Base-by-base conservation (phyloP, 1,284 basidiomycete genomes). In the Trametes versicolor region DNA sequence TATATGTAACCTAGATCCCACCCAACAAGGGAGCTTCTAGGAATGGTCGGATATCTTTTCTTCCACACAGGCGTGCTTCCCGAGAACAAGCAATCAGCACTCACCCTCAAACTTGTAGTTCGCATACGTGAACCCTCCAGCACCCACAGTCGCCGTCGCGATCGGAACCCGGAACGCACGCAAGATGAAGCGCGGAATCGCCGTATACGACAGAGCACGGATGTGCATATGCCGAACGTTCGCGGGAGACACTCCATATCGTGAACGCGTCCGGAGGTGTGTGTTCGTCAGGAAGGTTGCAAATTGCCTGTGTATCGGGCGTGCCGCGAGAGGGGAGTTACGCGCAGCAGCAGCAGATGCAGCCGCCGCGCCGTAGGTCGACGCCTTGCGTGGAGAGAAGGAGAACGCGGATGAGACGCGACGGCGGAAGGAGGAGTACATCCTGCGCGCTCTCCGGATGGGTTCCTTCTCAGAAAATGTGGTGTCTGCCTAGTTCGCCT, bases 51-150 rank as follows among this genome's bases (percentile, higher is more conserved):
- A 3, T 32, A 3, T 32, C 29, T 32, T 32, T 32, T 32, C 29
- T 32, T 32, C 29, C 8, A 8, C 29, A 32, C 8, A 32, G 29
- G 29, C 29, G 29, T 32, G 29, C 29, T 32, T 32, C 29, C 4
- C 29, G 29, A 17, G 17, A 43, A 13, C 19, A n/a, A 19, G 41
- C 19, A 43, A n/a, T 7, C 41, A n/a, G 17, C 7, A 78, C 87
- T 70, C 66, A 94, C 95, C 94, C 82, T 98, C 95, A 72, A 96
- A 90, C 80, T 95, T 95, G 82, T 96, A 97, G 76, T 96, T 96
- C 19, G 94, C 95, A 78, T 97, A 97, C 7, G 93, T 93, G 62
- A 96, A 81, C 0, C 94, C 91, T n/a, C 96, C 95, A 1, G 92
- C 95, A 13, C 95, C 95, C 25, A 95, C 87, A 0, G 94, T 94